Evolutionary conservation across 257 asterid species (phyloP), one percentile per base, ranked within the genome.

Genomic region (Ilex aquifolium): DNA sequence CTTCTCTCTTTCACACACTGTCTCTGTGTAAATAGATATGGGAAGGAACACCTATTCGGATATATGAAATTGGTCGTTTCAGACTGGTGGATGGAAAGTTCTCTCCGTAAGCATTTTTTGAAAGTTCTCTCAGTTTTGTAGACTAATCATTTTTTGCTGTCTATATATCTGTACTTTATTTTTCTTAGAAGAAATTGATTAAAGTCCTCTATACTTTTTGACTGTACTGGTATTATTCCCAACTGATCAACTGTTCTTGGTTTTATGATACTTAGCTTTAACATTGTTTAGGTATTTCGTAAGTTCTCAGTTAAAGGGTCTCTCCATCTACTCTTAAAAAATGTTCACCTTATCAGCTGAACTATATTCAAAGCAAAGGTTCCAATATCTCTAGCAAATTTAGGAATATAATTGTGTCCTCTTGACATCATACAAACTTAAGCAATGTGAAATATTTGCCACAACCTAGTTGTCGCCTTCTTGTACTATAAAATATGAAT

Each of bases 31-130:
- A 69, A 65, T 76, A 92, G 98, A 92, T 92, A 75, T 92, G 98
- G 98, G 95, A 92, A 80, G 98, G 98, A 21, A 77, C 76, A 64
- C 95, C 97, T 27, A 83, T 92, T 65, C 88, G 92, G 32, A 89
- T 83, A 7, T 92, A 84, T 62, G 85, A 83, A 77, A 82, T 87
- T 67, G 97, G 98, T 32, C 85, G 85, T 49, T 88, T 80, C 80
- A 83, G 82, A 83, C 88, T 92, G 65, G 95, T 92, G 71, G 98
- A 92, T 73, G 98, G 98, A 50, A 92, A 92, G 66, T 92, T 92
- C 71, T 92, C 98, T 46, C 90, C 97, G 98, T 92, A 81, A 88
- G 98, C 27, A 21, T 21, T 21, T 21, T 0, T 92, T 74, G 62
- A 68, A 75, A 60, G 51, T 59, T 31, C 63, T 30, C 53, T 21